Conservation (phyloP, 2,329 filamentous ascomycete species). For the Davidsoniella virescens region DNA sequence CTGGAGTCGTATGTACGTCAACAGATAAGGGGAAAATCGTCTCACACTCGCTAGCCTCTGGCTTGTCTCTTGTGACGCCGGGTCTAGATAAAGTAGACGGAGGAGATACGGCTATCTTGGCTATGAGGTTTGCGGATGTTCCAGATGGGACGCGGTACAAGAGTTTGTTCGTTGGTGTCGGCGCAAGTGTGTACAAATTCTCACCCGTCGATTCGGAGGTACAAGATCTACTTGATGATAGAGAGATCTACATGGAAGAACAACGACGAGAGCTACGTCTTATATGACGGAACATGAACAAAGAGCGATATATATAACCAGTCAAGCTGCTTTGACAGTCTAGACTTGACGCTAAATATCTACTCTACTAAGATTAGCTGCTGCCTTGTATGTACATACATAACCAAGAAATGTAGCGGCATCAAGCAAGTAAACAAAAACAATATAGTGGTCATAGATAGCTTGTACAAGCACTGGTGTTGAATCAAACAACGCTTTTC, state of each 20-base stretch:
- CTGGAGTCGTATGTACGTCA: constrained; percentile 36
- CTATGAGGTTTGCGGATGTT: constrained; percentile 8
- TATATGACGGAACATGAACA: not conserved
- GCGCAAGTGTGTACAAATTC: constrained; percentile 7
- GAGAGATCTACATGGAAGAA: constrained; percentile 1
- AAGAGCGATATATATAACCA: too few relatives aligned
- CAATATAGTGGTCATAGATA: too few relatives aligned
- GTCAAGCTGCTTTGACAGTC: too few relatives aligned
- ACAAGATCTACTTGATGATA: not conserved
- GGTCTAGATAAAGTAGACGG: constrained; percentile 8
- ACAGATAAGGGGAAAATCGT: constrained; percentile 32
- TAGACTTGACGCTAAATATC: too few relatives aligned
- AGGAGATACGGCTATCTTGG: constrained; percentile 1
- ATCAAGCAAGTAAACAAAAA: too few relatives aligned
- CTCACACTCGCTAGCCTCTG: constrained; percentile 34
- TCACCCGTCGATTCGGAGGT: constrained; percentile 5
- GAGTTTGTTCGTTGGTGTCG: constrained; percentile 9
- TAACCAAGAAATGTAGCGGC: too few relatives aligned
- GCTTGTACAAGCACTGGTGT: too few relatives aligned
- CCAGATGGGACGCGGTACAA: constrained; percentile 4
- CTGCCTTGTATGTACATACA: too few relatives aligned
- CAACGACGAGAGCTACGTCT: not conserved
- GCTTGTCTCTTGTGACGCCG: constrained; percentile 21
- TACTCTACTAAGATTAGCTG: too few relatives aligned
- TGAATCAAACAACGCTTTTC: too few relatives aligned